A percentile compares a stretch with the other conserved stretches of the same genome.
Evolutionary conservation across 148 eudicot species (phyloP).

Genomic region (Pharnaceum exiguum): DNA sequence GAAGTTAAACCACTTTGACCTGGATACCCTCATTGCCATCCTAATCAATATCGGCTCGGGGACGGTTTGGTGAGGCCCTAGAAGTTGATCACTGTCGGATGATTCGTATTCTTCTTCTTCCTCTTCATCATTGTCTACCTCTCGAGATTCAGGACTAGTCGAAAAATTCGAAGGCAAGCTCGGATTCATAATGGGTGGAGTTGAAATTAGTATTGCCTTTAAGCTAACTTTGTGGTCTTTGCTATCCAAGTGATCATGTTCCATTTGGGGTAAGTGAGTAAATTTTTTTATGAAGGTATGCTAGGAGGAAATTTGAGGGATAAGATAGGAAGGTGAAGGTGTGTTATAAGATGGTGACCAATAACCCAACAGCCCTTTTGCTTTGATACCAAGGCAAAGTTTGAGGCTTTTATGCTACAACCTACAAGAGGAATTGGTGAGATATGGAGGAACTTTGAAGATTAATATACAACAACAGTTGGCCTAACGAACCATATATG

Average conservation of each 20-base stretch:
- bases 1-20: constrained; percentile 76
- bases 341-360: constrained; percentile 88
- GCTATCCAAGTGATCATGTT: constrained; percentile 12
- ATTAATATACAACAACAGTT: constrained; percentile 12
- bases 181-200: neutral
- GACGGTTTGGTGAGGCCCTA: constrained; percentile 11
- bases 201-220: no score
- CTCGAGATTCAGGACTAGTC: neutral
- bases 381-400: constrained; percentile 56
- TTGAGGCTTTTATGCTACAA: constrained; percentile 12
- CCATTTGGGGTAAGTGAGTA: neutral
- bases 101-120: constrained; percentile 12
- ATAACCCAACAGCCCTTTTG: constrained; percentile 70
- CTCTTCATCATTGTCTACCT: neutral
- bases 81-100: constrained; percentile 1
- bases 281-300: neutral
- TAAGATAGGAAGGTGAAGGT: constrained; percentile 58
- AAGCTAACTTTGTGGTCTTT: no score
- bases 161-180: neutral
- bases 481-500: constrained; percentile 14
- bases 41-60: constrained; percentile 44
- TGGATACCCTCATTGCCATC: constrained; percentile 66
- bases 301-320: constrained; percentile 18
- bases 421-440: constrained; percentile 26
- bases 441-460: constrained; percentile 6